Conservation (phyloP, 345 rosid species). For the Euclidium syriacum region DNA sequence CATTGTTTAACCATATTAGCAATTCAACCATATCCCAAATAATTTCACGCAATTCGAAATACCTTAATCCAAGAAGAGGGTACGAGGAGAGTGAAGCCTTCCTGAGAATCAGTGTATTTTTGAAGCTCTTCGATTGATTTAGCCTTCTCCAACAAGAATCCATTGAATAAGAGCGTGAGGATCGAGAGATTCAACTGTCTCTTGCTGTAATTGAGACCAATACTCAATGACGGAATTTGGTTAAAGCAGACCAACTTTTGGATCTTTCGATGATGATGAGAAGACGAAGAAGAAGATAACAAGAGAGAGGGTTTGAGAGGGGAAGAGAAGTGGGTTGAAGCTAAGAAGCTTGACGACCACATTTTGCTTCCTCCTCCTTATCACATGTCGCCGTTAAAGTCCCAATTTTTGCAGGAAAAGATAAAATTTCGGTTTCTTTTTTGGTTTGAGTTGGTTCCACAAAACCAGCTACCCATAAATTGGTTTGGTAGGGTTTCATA, state of each 20-base stretch:
- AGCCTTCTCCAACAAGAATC: slow-evolving; percentile 29
- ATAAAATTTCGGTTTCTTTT: neutral
- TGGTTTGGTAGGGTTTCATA: no score
- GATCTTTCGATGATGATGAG: neutral
- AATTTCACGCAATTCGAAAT: neutral
- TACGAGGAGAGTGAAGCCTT: slow-evolving; percentile 72
- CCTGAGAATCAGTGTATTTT: slow-evolving; percentile 55
- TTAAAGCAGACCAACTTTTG: slow-evolving; percentile 1
- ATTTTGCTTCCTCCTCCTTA: slow-evolving; percentile 12
- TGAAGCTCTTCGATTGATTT: slow-evolving; percentile 35
- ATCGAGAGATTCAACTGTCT: slow-evolving; percentile 52
- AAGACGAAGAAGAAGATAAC: neutral
- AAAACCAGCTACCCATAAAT: no score
- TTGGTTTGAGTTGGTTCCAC: no score
- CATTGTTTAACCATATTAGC: neutral
- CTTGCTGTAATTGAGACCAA: slow-evolving; percentile 30
- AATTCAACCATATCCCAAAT: neutral
- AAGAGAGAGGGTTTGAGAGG: slow-evolving; percentile 18
- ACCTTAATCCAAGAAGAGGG: slow-evolving; percentile 84
- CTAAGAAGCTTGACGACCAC: slow-evolving; percentile 27
- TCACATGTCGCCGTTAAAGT: slow-evolving; percentile 15
- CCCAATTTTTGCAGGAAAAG: neutral
- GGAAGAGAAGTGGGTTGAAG: slow-evolving; percentile 5
- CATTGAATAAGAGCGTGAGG: slow-evolving; percentile 43
- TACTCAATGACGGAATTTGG: neutral